Percentiles rank a stretch among this genome's conserved stretches.
Evolutionary conservation across 108 stramenopile genomes (phyloP).

Genomic region (Cyclostephanos tholiformis): DNA sequence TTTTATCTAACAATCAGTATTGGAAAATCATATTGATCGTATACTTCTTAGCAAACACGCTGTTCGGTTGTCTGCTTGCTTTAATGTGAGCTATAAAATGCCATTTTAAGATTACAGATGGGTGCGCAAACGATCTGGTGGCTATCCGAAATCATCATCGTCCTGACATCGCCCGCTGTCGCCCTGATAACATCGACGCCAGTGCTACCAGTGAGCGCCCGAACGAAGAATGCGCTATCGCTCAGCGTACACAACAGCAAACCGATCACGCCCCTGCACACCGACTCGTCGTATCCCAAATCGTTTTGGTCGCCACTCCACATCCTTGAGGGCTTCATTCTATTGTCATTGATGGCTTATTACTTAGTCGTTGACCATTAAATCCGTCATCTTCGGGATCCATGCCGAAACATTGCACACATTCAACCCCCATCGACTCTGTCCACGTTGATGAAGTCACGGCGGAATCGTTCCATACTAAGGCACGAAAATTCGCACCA

Average conservation of each 20-base stretch:
- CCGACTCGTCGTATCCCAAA: slow-evolving; percentile 57
- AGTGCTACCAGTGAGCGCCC: slow-evolving; percentile 75
- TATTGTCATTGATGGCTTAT: no score
- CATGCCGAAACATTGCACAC: no score
- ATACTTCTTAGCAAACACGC: no score
- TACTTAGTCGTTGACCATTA: not conserved
- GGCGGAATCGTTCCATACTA: no score
- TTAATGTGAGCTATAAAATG: no score
- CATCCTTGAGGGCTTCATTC: slow-evolving; percentile 9
- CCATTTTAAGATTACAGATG: no score
- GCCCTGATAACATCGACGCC: slow-evolving; percentile 44
- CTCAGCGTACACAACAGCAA: slow-evolving; percentile 68
- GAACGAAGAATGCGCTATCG: slow-evolving; percentile 58
- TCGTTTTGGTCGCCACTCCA: slow-evolving; percentile 50
- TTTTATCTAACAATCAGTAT: no score
- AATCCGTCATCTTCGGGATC: slow-evolving; percentile 34
- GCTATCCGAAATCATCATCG: slow-evolving; percentile 34
- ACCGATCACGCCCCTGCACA: slow-evolving; percentile 51
- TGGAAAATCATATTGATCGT: no score
- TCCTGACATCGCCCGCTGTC: slow-evolving; percentile 11
- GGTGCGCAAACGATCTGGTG: slow-evolving; percentile 42
- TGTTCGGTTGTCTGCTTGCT: no score
- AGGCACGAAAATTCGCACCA: no score
- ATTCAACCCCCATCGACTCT: no score
- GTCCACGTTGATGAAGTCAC: no score